These are phyloP conservation scores for Fulvia fulva DNA, from an alignment of 2,329 filamentous ascomycete species.

Conservation along the genomic window DNA sequence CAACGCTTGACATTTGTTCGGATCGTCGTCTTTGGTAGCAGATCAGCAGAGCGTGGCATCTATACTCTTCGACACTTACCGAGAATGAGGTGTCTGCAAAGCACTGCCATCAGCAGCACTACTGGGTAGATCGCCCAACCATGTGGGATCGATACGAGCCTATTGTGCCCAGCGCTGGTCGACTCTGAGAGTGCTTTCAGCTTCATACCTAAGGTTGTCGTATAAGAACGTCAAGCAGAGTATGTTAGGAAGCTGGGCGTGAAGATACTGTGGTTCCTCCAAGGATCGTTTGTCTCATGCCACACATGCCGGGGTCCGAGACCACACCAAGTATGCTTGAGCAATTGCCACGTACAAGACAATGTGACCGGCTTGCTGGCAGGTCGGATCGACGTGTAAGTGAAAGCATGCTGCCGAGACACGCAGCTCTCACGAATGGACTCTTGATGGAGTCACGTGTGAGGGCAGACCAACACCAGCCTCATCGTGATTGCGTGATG, in stretches of 20 bases:
- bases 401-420: background rate
- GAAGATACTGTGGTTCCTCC: background rate
- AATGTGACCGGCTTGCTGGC: background rate
- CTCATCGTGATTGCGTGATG: background rate
- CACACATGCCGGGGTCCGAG: background rate
- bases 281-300: background rate
- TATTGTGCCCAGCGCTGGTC: background rate
- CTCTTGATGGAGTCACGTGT: background rate
- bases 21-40: slow-evolving; percentile 43
- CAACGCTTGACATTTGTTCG: slow-evolving; percentile 52
- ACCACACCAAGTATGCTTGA: background rate
- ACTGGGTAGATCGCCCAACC: background rate
- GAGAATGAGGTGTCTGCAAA: background rate
- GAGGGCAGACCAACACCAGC: background rate
- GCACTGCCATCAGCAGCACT: background rate
- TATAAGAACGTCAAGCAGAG: background rate
- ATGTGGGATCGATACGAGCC: background rate
- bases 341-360: background rate
- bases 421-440: background rate
- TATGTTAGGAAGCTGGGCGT: background rate
- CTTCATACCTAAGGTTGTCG: background rate
- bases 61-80: background rate
- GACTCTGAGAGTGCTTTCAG: background rate
- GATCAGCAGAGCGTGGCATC: background rate
- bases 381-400: background rate